Evolutionary conservation across 495 filamentous ascomycete genomes (phyloP).

Genomic region (Podospora bellae-mahoneyi): DNA sequence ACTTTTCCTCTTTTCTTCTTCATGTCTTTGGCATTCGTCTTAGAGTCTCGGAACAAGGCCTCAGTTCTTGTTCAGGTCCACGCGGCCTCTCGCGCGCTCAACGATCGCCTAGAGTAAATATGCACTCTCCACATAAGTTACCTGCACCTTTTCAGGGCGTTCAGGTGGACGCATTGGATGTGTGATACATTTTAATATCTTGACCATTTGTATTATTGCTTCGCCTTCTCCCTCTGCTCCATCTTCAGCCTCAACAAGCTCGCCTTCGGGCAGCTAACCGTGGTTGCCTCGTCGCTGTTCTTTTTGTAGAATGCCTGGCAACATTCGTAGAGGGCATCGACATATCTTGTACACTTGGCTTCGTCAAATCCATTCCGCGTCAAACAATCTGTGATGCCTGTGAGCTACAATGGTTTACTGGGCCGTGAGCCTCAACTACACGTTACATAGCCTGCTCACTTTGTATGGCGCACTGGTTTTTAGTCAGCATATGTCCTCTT

Average conservation of each 20-base stretch:
- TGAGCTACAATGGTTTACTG: neutral
- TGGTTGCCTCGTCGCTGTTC: slow-evolving; percentile 71
- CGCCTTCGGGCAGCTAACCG: slow-evolving; percentile 82
- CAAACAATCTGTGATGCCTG: slow-evolving; percentile 62
- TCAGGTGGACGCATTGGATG: slow-evolving; percentile 47
- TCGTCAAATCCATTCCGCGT: slow-evolving; percentile 83
- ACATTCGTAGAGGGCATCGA: slow-evolving; percentile 94
- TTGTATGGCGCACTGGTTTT: slow-evolving; percentile 79
- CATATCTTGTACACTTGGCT: slow-evolving; percentile 71
- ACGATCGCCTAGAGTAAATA: slow-evolving; percentile 88
- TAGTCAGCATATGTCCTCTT: slow-evolving; percentile 13
- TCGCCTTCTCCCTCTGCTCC: slow-evolving; percentile 62
- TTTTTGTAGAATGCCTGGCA: slow-evolving; percentile 84
- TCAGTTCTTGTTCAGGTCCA: slow-evolving; percentile 95
- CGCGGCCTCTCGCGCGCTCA: slow-evolving; percentile 92
- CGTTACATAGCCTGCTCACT: slow-evolving; percentile 43
- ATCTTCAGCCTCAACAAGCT: slow-evolving; percentile 77
- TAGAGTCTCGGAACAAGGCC: slow-evolving; percentile 99
- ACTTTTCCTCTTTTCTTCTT: slow-evolving; percentile 52
- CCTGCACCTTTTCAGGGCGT: slow-evolving; percentile 45
- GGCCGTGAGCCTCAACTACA: neutral
- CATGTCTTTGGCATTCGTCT: slow-evolving; percentile 93
- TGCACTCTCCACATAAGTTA: slow-evolving; percentile 63
- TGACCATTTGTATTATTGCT: slow-evolving; percentile 12
- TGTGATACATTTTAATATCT: slow-evolving; percentile 41